Conservation (phyloP, 2,329 filamentous ascomycete species). For the Colletotrichum sp. region DNA sequence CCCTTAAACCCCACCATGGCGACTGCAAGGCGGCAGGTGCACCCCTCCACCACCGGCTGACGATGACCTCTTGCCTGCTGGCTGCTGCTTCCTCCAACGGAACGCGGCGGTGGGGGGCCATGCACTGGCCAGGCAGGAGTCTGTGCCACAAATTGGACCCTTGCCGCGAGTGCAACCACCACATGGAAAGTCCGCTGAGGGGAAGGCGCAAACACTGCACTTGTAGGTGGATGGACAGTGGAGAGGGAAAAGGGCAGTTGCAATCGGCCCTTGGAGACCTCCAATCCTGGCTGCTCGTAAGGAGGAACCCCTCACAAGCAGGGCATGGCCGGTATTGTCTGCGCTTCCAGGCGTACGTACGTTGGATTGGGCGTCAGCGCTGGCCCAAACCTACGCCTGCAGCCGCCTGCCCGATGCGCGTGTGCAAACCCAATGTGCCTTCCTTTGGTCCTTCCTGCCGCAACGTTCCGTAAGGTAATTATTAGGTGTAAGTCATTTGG, state of each 20-base stretch:
- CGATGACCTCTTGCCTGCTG: not conserved
- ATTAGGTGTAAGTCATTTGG: not conserved
- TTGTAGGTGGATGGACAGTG: not conserved
- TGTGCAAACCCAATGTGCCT: not conserved
- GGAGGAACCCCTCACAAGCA: not conserved
- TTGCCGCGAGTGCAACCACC: not conserved
- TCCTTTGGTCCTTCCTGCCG: not conserved
- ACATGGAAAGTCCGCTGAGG: not conserved
- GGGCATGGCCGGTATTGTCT: not conserved
- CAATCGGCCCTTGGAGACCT: not conserved
- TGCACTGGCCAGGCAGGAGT: not conserved
- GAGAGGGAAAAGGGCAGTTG: not conserved
- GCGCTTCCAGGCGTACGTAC: not conserved
- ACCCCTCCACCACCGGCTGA: not conserved
- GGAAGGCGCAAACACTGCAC: not conserved
- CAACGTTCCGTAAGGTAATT: not conserved
- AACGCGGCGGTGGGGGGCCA: not conserved
- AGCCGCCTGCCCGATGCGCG: not conserved
- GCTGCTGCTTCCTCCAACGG: not conserved
- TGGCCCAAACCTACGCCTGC: not conserved
- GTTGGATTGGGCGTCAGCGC: not conserved
- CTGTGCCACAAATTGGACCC: not conserved
- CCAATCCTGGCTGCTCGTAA: not conserved
- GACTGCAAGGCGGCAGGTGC: not conserved
- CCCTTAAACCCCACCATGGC: slow-evolving; percentile 10